Evolutionary conservation across 2,329 filamentous ascomycete species (phyloP).

Genomic region (Geoglossum cookeanum): DNA sequence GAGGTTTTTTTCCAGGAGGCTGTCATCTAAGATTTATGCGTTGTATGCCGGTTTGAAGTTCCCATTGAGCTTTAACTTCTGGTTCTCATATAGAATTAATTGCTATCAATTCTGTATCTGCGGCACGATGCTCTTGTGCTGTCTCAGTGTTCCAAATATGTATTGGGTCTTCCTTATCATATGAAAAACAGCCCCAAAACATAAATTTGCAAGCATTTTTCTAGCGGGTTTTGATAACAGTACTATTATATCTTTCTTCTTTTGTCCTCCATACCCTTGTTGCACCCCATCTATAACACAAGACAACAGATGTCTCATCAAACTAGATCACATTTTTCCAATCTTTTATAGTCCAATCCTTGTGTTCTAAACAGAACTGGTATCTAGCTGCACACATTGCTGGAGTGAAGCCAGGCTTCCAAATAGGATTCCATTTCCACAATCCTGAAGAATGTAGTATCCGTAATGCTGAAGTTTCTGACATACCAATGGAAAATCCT

Average conservation of each 20-base stretch:
- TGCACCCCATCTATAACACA: neutral
- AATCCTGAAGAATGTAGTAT: neutral
- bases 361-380: neutral
- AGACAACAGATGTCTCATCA: neutral
- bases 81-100: neutral
- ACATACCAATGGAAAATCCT: neutral
- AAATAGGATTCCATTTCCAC: neutral
- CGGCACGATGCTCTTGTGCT: neutral
- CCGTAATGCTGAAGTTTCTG: neutral
- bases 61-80: neutral
- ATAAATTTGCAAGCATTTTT: no score
- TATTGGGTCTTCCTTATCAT: neutral
- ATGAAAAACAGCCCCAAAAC: neutral
- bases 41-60: neutral
- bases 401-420: neutral
- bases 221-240: neutral
- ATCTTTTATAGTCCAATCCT: neutral
- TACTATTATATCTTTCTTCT: no score
- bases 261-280: neutral
- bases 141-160: neutral
- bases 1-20: neutral
- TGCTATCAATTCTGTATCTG: neutral
- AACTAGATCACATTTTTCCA: neutral
- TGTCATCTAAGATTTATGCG: neutral
- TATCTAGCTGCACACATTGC: neutral